These are phyloP conservation scores for Boletus tylopilopsis DNA, from an alignment of 768 basidiomycete species.

Conservation along the genomic window DNA sequence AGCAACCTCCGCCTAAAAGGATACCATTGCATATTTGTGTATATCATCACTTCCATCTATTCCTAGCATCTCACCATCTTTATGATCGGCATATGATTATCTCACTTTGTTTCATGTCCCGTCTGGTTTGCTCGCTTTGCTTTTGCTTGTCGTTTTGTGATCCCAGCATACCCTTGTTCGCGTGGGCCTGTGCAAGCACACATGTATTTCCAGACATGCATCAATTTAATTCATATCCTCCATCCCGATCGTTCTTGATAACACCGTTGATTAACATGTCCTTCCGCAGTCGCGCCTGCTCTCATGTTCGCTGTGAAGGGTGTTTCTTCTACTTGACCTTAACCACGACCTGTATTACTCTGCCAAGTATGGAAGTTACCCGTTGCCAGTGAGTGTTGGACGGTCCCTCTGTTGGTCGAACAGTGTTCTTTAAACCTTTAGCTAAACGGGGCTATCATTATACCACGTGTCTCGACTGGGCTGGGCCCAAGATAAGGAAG, in stretches of 20 bases:
- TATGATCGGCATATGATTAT: conserved; percentile 23
- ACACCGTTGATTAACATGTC: conserved; percentile 3
- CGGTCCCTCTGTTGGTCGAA: background rate
- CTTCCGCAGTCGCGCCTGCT: conserved; percentile 4
- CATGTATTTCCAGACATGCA: conserved; percentile 32
- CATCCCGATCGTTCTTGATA: background rate
- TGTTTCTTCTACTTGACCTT: background rate
- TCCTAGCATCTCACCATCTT: conserved; percentile 28
- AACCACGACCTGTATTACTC: background rate
- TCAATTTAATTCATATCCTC: conserved; percentile 28
- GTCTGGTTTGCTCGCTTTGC: conserved; percentile 29
- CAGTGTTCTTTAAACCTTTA: background rate
- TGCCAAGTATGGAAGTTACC: background rate
- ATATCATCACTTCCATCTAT: conserved; percentile 34
- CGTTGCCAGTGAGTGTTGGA: background rate
- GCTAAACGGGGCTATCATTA: background rate
- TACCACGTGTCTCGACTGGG: background rate
- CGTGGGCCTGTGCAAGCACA: conserved; percentile 23
- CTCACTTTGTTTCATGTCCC: conserved; percentile 18
- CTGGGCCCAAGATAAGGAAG: conserved; percentile 9
- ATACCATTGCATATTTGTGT: conserved; percentile 33
- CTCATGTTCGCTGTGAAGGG: background rate
- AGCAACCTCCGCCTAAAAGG: conserved; percentile 13
- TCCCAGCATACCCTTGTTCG: conserved; percentile 26
- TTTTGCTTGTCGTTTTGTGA: conserved; percentile 28